Base-by-base conservation (phyloP, 306 rosid genomes). In the Castanea sativa region DNA sequence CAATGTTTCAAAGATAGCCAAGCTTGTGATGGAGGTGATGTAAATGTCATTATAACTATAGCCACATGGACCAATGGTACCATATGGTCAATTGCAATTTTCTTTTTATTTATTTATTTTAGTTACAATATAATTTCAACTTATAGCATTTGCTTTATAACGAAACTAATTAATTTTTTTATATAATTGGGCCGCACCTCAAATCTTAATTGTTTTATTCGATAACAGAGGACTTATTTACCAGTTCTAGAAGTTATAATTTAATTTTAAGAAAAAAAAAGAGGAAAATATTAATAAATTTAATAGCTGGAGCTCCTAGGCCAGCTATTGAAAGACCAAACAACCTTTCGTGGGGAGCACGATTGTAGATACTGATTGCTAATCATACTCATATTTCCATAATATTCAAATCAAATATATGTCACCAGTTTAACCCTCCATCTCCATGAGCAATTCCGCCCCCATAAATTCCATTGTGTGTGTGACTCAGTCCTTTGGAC, bases 301-400 rank as follows among this genome's bases (percentile, higher is more conserved):
- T 13, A 13, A 5, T 61, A 63, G 69, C 41, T 63, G 69, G 69
- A 29, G 38, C n/a, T 29, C 6, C 57, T 23, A 38, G 30, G 43
- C 75, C 33, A 52, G 45, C 76, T 73, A 51, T 23, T 71, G 45
- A 56, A 19, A 56, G 69, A 51, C 63, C 60, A 67, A 74, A 55
- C 71, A 29, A 65, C 41, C 83, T 67, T 80, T 56, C 71, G 75
- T 74, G 79, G 75, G 78, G 41, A 55, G 83, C 83, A 80, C 75
- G 71, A 73, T 72, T 1, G 52, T 64, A 65, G 63, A 49, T 53
- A 52, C 35, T 58, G 43, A 61, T 20, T 51, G 74, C 53, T 76
- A 18, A 25, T 32, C 73, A 67, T 63, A 63, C 27, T 29, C 69
- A 27, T 29, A 29, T 12, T 27, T 13, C 69, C 69, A 63, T 13